Conservation (phyloP, 768 basidiomycete genomes). For the Dendrothele bispora region DNA sequence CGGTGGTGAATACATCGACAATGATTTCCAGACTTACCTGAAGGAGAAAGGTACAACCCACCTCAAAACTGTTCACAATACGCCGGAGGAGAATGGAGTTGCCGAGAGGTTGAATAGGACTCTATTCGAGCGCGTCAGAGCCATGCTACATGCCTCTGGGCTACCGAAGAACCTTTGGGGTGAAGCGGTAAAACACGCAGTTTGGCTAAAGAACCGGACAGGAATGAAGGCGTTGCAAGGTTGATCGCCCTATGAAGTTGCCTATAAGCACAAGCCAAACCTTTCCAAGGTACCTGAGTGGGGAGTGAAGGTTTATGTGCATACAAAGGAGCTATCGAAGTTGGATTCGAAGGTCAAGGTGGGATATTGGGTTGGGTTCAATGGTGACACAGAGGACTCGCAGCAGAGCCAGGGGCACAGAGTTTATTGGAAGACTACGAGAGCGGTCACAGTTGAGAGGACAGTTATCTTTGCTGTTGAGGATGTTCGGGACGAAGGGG, state of each 20-base stretch:
- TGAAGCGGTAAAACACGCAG: constrained; percentile 23
- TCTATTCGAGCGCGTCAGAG: constrained; percentile 28
- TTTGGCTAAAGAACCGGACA: constrained; percentile 25
- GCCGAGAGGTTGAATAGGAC: too few relatives aligned
- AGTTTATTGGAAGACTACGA: constrained; percentile 27
- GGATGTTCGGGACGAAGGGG: constrained; percentile 31
- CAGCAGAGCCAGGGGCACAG: constrained; percentile 25
- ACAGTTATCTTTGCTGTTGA: constrained; percentile 24
- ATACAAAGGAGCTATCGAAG: constrained; percentile 18
- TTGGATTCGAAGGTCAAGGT: constrained; percentile 22
- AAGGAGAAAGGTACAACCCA: too few relatives aligned
- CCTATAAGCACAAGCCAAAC: constrained; percentile 19
- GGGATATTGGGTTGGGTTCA: constrained; percentile 35
- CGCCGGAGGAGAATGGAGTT: too few relatives aligned
- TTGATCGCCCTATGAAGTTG: constrained; percentile 23
- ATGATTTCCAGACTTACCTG: too few relatives aligned
- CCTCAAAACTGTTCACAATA: too few relatives aligned
- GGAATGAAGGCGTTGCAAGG: constrained; percentile 20
- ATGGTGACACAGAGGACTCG: constrained; percentile 14
- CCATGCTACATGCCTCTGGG: constrained; percentile 30
- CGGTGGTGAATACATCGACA: too few relatives aligned
- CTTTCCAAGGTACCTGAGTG: constrained; percentile 18
- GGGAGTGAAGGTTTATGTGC: constrained; percentile 22
- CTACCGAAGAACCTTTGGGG: constrained; percentile 35
- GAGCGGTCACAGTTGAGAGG: constrained; percentile 25